phyloP scores from a whole-genome alignment of 257 asterid species.

The Solanum sitiens region DNA sequence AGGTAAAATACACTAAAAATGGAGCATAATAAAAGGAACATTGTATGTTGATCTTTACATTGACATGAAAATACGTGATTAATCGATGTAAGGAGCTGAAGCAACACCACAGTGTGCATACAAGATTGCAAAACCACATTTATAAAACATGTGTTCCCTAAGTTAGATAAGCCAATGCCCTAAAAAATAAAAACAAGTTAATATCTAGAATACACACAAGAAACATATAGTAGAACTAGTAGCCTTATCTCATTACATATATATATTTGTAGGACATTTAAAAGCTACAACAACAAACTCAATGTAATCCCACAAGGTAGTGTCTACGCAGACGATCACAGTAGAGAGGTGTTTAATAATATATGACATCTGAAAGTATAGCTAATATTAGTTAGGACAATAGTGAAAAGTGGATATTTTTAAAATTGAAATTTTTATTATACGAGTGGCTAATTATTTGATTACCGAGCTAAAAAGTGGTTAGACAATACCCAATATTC shows the following conservation, averaged over 20 bases:
- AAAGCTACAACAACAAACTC: too few species aligned
- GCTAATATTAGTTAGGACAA: too few species aligned
- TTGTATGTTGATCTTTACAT: slow-evolving; percentile 17
- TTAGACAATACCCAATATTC: background rate
- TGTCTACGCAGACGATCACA: background rate
- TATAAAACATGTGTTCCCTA: slow-evolving; percentile 85
- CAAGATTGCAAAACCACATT: slow-evolving; percentile 76
- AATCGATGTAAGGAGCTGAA: slow-evolving; percentile 27
- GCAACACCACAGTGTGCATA: slow-evolving; percentile 58
- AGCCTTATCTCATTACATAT: too few species aligned
- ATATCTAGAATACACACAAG: background rate
- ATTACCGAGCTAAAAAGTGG: background rate
- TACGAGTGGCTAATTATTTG: too few species aligned
- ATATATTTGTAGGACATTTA: too few species aligned
- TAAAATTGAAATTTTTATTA: too few species aligned
- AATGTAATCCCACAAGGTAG: background rate
- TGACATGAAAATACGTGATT: slow-evolving; percentile 17
- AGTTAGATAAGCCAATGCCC: slow-evolving; percentile 5
- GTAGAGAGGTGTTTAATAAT: too few species aligned
- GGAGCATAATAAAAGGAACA: background rate
- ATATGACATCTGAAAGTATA: too few species aligned
- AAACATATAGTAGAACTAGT: too few species aligned
- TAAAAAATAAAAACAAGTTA: background rate
- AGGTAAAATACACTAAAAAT: background rate
- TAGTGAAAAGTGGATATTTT: background rate